A percentile compares a stretch with the other conserved stretches of the same genome.
Evolutionary conservation across 2,329 filamentous ascomycete genomes (phyloP).

Genomic region (Penicillium sclerotiorum): DNA sequence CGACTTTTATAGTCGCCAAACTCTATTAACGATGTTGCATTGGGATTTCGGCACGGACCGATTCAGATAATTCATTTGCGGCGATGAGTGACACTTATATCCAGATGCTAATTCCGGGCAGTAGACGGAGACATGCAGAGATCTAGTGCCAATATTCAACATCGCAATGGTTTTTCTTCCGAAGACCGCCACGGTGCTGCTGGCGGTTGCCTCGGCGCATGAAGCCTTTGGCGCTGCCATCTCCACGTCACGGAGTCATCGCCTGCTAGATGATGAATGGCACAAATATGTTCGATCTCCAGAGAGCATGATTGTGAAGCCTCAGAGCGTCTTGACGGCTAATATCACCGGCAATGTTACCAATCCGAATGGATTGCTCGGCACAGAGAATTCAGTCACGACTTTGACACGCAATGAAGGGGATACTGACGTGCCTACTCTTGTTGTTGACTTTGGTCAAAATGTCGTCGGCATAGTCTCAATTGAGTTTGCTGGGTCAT

Average conservation of each 20-base stretch:
- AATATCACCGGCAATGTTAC: slow-evolving; percentile 7
- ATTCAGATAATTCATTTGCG: background rate
- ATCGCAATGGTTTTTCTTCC: too few relatives aligned
- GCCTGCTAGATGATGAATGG: slow-evolving; percentile 2
- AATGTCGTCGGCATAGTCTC: slow-evolving; percentile 18
- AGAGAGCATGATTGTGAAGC: slow-evolving; percentile 1
- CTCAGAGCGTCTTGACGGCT: slow-evolving; percentile 1
- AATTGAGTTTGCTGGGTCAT: slow-evolving; percentile 13
- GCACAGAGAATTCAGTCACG: background rate
- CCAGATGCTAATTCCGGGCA: background rate
- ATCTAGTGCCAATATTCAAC: too few relatives aligned
- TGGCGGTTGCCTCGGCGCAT: background rate
- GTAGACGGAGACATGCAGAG: background rate
- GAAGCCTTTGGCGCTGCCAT: slow-evolving; percentile 1
- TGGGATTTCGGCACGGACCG: slow-evolving; percentile 4
- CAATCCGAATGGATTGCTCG: slow-evolving; percentile 6
- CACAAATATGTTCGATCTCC: slow-evolving; percentile 13
- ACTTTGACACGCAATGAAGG: slow-evolving; percentile 6
- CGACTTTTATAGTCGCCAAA: slow-evolving; percentile 5
- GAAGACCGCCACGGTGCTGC: too few relatives aligned
- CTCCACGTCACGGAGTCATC: background rate
- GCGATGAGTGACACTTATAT: too few relatives aligned
- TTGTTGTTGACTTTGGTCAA: slow-evolving; percentile 20
- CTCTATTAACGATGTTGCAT: slow-evolving; percentile 10
- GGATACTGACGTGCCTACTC: slow-evolving; percentile 4